Conservation (phyloP, 495 filamentous ascomycete genomes). For the Aspergillus leporis region DNA sequence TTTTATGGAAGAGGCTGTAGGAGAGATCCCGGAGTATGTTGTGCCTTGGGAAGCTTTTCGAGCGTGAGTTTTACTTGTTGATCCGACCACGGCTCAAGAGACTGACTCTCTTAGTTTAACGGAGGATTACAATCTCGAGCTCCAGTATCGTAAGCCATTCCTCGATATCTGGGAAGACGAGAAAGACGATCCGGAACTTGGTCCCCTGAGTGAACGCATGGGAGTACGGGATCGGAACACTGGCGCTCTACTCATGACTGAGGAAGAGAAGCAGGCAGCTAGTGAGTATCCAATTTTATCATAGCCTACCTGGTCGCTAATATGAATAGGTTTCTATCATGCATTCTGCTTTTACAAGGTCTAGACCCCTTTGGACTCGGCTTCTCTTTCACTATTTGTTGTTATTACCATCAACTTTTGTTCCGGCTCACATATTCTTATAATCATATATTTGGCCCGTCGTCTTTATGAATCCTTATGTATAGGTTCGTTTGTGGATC, state of each 20-base stretch:
- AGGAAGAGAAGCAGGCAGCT: slow-evolving; percentile 87
- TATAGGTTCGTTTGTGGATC: too few species aligned
- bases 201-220: slow-evolving; percentile 89
- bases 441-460: too few species aligned
- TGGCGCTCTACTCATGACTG: slow-evolving; percentile 66
- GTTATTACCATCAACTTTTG: too few species aligned
- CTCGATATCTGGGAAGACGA: slow-evolving; percentile 87
- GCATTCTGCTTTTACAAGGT: slow-evolving; percentile 95
- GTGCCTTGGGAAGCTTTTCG: slow-evolving; percentile 98
- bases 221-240: slow-evolving; percentile 73
- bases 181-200: slow-evolving; percentile 75
- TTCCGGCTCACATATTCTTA: too few species aligned
- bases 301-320: slow-evolving; percentile 12
- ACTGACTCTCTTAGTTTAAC: slow-evolving; percentile 54
- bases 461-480: too few species aligned
- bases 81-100: slow-evolving; percentile 21
- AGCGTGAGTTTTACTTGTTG: slow-evolving; percentile 45
- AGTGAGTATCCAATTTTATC: slow-evolving; percentile 41
- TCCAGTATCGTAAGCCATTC: slow-evolving; percentile 89
- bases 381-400: background rate
- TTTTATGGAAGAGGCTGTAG: slow-evolving; percentile 92
- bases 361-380: slow-evolving; percentile 33
- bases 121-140: slow-evolving; percentile 93
- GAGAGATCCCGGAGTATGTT: slow-evolving; percentile 95
- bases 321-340: slow-evolving; percentile 68